Conservation (phyloP, 1,139 yeast genomes). For the Kluyveromyces marxianus region DNA sequence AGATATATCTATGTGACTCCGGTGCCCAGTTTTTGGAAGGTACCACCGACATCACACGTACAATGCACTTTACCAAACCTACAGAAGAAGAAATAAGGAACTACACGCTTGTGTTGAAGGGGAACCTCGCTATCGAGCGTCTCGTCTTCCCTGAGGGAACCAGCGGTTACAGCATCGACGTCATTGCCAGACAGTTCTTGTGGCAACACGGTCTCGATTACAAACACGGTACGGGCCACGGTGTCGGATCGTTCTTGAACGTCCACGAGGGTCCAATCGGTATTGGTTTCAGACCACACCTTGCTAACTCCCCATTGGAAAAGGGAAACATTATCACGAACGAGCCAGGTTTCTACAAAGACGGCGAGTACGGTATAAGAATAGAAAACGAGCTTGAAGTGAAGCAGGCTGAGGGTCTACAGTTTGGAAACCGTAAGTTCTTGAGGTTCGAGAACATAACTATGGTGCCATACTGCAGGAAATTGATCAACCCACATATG, state of each 20-base stretch:
- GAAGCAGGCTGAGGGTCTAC: conserved; percentile 29
- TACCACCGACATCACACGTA: conserved; percentile 94
- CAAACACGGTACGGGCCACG: conserved; percentile 96
- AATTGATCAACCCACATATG: conserved; percentile 51
- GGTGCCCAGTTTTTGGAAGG: conserved; percentile 95
- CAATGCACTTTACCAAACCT: conserved; percentile 74
- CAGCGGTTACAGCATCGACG: conserved; percentile 75
- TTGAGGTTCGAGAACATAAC: conserved; percentile 81
- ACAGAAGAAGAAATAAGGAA: conserved; percentile 57
- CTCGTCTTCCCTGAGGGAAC: conserved; percentile 83
- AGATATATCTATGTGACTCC: conserved; percentile 80
- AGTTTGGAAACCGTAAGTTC: conserved; percentile 49
- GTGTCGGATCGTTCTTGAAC: conserved; percentile 86
- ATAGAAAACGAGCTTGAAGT: conserved; percentile 75
- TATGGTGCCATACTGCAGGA: conserved; percentile 76
- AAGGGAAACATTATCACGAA: conserved; percentile 77
- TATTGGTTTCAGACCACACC: conserved; percentile 55
- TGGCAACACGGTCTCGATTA: conserved; percentile 89
- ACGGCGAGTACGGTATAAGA: conserved; percentile 88
- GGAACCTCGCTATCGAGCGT: conserved; percentile 73
- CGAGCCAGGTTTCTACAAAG: conserved; percentile 95
- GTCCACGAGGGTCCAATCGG: conserved; percentile 98
- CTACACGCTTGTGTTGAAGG: conserved; percentile 87
- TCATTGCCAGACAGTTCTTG: conserved; percentile 79
- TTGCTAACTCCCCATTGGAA: conserved; percentile 28